Percentiles rank a stretch among this genome's conserved stretches.
Evolutionary conservation across 176 grass and related monocot species (phyloP).

Genomic region (Avena insularis): DNA sequence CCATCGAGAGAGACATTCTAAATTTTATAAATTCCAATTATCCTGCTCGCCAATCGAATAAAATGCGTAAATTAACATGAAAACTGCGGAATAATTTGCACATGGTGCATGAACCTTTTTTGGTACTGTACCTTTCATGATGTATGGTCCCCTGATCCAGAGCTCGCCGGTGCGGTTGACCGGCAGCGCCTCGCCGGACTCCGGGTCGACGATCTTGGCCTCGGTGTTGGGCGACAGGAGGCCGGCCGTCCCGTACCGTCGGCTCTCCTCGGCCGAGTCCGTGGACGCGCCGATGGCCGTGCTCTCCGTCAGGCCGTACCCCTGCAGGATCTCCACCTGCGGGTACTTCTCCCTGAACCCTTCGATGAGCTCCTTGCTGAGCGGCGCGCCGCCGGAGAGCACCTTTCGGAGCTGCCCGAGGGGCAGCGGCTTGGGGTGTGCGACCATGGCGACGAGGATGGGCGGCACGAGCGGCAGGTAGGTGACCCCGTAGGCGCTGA

Average conservation of each 20-base stretch:
- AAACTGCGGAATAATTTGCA: background rate
- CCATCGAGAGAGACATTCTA: constrained; percentile 7
- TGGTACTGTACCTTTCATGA: constrained; percentile 96
- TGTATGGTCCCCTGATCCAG: constrained; percentile 81
- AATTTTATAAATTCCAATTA: background rate
- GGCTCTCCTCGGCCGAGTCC: constrained; percentile 90
- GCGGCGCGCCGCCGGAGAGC: constrained; percentile 83
- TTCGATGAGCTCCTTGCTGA: constrained; percentile 83
- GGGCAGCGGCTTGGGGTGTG: constrained; percentile 56
- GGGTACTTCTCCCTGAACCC: constrained; percentile 92
- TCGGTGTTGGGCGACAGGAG: constrained; percentile 84
- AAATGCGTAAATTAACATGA: background rate
- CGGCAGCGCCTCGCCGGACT: constrained; percentile 55
- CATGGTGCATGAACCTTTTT: background rate
- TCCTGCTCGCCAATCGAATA: background rate
- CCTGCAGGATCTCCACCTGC: constrained; percentile 83
- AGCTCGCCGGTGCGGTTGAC: constrained; percentile 90
- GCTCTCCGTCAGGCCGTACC: constrained; percentile 94
- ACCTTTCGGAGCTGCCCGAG: constrained; percentile 64
- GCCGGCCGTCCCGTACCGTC: constrained; percentile 86
- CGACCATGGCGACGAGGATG: constrained; percentile 87
- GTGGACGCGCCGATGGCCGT: constrained; percentile 92
- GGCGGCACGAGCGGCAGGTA: constrained; percentile 95
- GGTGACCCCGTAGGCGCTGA: constrained; percentile 68
- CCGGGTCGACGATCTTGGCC: constrained; percentile 87